phyloP scores from a whole-genome alignment of 2,329 filamentous ascomycete genomes.

The Hymenoscyphus fraxineus region DNA sequence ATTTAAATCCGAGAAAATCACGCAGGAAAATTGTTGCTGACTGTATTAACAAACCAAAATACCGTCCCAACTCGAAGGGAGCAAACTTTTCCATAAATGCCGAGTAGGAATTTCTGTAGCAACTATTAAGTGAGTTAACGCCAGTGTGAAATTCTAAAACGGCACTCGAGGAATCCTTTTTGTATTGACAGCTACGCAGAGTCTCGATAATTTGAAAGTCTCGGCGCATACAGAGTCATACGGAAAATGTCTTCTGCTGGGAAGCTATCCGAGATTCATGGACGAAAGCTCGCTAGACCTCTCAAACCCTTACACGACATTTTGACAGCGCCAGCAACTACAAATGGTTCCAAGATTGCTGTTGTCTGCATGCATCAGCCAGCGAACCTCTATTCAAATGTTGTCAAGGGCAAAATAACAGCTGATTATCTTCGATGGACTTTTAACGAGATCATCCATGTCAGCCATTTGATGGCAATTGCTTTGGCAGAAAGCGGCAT shows the following conservation, averaged over 20 bases:
- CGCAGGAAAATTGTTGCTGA: too few relatives aligned
- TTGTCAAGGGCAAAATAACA: neutral
- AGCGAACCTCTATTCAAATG: slow-evolving; percentile 11
- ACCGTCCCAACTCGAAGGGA: too few relatives aligned
- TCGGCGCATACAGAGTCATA: neutral
- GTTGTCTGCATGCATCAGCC: slow-evolving; percentile 17
- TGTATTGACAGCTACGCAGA: too few relatives aligned
- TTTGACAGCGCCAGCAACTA: slow-evolving; percentile 1
- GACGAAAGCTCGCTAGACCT: neutral
- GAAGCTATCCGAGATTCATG: neutral
- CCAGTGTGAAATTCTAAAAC: too few relatives aligned
- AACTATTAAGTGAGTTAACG: too few relatives aligned
- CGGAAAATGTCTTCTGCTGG: neutral
- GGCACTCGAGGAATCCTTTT: too few relatives aligned
- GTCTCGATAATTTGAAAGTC: too few relatives aligned
- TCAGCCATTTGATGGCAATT: slow-evolving; percentile 10
- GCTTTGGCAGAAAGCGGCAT: slow-evolving; percentile 10
- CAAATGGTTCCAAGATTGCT: slow-evolving; percentile 2
- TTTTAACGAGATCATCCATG: slow-evolving; percentile 8
- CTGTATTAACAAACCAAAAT: too few relatives aligned
- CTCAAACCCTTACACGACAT: slow-evolving; percentile 1
- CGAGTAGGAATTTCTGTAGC: too few relatives aligned
- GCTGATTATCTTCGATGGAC: slow-evolving; percentile 13
- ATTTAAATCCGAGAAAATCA: too few relatives aligned
- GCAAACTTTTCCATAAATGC: too few relatives aligned